Evolutionary conservation across 768 basidiomycete species (phyloP).

Genomic region (Serendipita indica): DNA sequence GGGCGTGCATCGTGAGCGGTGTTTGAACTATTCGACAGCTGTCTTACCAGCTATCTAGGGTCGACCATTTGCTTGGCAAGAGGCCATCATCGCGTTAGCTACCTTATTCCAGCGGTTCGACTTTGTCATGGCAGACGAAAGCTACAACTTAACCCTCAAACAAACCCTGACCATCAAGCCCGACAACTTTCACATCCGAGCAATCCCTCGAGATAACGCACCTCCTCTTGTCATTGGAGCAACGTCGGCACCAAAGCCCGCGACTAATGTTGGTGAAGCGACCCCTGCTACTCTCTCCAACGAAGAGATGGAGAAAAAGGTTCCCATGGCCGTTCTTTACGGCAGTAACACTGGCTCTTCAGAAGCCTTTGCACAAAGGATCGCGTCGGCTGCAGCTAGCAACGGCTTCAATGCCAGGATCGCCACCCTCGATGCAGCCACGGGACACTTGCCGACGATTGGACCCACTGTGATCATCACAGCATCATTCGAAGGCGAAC

Average conservation of each 20-base stretch:
- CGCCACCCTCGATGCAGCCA: conserved; percentile 28
- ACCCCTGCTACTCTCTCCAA: background rate
- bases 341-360: conserved; percentile 37
- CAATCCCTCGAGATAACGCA: conserved; percentile 22
- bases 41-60: conserved; percentile 23
- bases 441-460: conserved; percentile 27
- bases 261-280: background rate
- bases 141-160: conserved; percentile 31
- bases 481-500: conserved; percentile 36
- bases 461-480: conserved; percentile 33
- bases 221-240: background rate
- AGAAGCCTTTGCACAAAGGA: conserved; percentile 33
- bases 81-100: conserved; percentile 29
- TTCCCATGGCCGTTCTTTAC: conserved; percentile 28
- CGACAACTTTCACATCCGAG: conserved; percentile 28
- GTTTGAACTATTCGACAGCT: conserved; percentile 12
- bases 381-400: conserved; percentile 26
- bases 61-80: conserved; percentile 35
- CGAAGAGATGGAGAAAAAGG: conserved; percentile 11
- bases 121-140: conserved; percentile 28
- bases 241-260: background rate
- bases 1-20: conserved; percentile 18
- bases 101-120: conserved; percentile 34
- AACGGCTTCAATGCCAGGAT: conserved; percentile 30
- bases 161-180: conserved; percentile 37